Evolutionary conservation across 495 filamentous ascomycete species (phyloP).

Genomic region (Penicillium cosmopolitanum): DNA sequence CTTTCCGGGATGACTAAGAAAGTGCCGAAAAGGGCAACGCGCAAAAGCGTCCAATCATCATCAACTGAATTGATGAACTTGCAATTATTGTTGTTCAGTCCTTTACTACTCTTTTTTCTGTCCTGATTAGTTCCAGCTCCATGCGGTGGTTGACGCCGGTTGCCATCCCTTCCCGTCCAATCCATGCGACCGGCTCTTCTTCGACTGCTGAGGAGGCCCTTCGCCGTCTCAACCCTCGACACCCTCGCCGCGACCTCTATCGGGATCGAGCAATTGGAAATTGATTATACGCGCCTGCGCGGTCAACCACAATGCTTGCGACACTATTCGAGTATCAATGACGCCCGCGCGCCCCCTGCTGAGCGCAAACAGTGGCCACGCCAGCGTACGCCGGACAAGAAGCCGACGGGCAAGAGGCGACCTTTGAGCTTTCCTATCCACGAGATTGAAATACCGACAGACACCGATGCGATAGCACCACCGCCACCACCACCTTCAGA

Average conservation of each 20-base stretch:
- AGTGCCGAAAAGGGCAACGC: slow-evolving; percentile 29
- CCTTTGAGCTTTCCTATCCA: slow-evolving; percentile 36
- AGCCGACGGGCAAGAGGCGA: slow-evolving; percentile 16
- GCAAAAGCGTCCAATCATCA: slow-evolving; percentile 10
- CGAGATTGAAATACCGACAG: slow-evolving; percentile 28
- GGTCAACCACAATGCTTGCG: slow-evolving; percentile 30
- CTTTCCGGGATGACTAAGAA: slow-evolving; percentile 33
- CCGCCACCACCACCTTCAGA: background rate
- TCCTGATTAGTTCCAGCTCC: slow-evolving; percentile 5
- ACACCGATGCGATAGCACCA: background rate
- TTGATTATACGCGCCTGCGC: slow-evolving; percentile 32
- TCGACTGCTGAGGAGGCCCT: slow-evolving; percentile 57
- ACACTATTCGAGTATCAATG: slow-evolving; percentile 6
- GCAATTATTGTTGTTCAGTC: slow-evolving; percentile 3
- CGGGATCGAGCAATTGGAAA: slow-evolving; percentile 43
- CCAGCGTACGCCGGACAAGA: slow-evolving; percentile 7
- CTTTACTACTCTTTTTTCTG: slow-evolving; percentile 1
- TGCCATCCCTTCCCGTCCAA: slow-evolving; percentile 23
- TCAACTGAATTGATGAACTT: slow-evolving; percentile 7
- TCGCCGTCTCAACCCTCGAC: slow-evolving; percentile 52
- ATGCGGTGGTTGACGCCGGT: slow-evolving; percentile 14
- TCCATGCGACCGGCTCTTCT: slow-evolving; percentile 58
- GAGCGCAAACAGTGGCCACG: background rate
- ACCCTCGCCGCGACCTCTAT: slow-evolving; percentile 41
- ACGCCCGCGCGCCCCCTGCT: slow-evolving; percentile 2